Conservation (phyloP, 352 stramenopile species). For the Discostella stelligera region DNA sequence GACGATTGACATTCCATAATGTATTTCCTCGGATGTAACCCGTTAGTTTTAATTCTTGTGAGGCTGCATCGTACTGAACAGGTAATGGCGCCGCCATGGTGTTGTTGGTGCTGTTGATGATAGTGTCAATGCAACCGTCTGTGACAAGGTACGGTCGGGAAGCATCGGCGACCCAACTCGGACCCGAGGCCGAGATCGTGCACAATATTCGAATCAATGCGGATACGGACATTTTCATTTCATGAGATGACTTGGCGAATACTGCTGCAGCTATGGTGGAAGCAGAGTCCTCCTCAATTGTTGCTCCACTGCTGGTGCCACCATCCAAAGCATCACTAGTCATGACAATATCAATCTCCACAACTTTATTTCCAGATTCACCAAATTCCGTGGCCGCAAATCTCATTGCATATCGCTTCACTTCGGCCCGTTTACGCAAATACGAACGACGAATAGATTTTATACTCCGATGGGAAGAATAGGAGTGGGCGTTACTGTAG, state of each 20-base stretch:
- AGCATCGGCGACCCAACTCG: conserved; percentile 66
- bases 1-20: conserved; percentile 91
- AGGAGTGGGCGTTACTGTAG: neutral
- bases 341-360: conserved; percentile 65
- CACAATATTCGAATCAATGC: conserved; percentile 68
- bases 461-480: conserved; percentile 21
- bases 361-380: conserved; percentile 67
- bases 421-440: conserved; percentile 73
- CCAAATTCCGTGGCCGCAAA: conserved; percentile 79
- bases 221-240: conserved; percentile 32
- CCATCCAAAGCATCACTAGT: conserved; percentile 9
- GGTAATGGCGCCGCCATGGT: neutral
- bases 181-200: conserved; percentile 57
- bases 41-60: conserved; percentile 85
- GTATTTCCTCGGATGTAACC: conserved; percentile 93
- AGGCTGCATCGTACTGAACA: conserved; percentile 57
- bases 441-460: conserved; percentile 61
- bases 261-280: neutral
- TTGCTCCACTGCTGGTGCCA: no score
- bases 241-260: conserved; percentile 21
- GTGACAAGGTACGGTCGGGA: conserved; percentile 68
- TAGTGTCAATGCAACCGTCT: conserved; percentile 20
- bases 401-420: conserved; percentile 75
- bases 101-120: conserved; percentile 3
- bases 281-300: conserved; percentile 15